These are phyloP conservation scores for Venturiaceae sp. DNA, from an alignment of 2,329 filamentous ascomycete species.

Conservation along the genomic window DNA sequence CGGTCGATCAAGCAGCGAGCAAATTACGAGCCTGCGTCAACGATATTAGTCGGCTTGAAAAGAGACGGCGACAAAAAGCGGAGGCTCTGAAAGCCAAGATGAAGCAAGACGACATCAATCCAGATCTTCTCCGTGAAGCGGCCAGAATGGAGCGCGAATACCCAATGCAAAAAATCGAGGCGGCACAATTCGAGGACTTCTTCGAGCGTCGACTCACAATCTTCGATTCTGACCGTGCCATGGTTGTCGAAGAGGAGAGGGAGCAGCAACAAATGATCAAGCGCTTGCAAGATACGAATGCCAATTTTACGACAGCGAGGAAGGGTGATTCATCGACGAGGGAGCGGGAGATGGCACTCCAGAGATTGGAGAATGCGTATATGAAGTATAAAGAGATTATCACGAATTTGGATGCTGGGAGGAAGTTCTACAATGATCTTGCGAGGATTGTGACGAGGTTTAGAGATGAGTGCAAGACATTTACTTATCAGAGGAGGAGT, in stretches of 20 bases:
- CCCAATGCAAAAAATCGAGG: conserved; percentile 72
- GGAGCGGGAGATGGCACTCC: conserved; percentile 78
- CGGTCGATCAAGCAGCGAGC: conserved; percentile 69
- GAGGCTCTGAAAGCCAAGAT: conserved; percentile 71
- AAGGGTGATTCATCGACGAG: conserved; percentile 55
- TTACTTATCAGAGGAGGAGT: conserved; percentile 69
- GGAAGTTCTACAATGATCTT: conserved; percentile 96
- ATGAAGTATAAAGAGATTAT: conserved; percentile 95
- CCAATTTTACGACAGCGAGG: conserved; percentile 64
- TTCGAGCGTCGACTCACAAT: conserved; percentile 68
- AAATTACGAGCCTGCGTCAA: conserved; percentile 72
- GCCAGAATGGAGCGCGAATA: conserved; percentile 77
- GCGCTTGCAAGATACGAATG: conserved; percentile 66
- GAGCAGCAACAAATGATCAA: conserved; percentile 67
- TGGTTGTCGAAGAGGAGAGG: conserved; percentile 58
- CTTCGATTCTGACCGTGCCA: conserved; percentile 70
- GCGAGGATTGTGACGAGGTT: conserved; percentile 80
- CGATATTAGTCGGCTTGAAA: conserved; percentile 76
- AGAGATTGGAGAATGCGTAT: conserved; percentile 83
- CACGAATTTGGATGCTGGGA: conserved; percentile 78
- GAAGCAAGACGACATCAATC: conserved; percentile 79
- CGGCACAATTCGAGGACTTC: conserved; percentile 84
- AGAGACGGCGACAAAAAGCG: conserved; percentile 66
- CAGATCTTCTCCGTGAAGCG: conserved; percentile 73
- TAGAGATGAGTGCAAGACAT: conserved; percentile 67